Evolutionary conservation across 345 rosid species (phyloP), one percentile per base, ranked within the genome.

Genomic region (Litchi chinensis): DNA sequence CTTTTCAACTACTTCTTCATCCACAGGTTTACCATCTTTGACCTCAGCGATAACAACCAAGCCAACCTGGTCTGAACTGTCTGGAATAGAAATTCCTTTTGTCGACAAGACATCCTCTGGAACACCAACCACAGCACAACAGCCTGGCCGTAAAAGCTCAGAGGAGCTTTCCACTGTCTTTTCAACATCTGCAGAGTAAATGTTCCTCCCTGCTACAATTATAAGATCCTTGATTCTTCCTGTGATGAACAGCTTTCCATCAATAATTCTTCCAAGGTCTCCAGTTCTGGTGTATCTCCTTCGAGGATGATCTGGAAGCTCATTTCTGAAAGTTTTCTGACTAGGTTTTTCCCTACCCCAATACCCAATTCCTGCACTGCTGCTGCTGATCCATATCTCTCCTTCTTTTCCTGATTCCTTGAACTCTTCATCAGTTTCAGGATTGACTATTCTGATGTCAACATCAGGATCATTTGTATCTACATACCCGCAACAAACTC

Each of bases 141-240:
- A 89, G 68, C 93, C 95, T 0, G 93, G 95, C 13, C 91, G 87
- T 44, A 91, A 39, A 73, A 83, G 75, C 28, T 88, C 91, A 9
- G 89, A 86, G 54, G 93, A 81, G 77, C 65, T 85, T 84, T 91
- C 95, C 64, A 91, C 90, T 0, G 95, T 91, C 89, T 89, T 88
- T 59, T 91, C 95, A 52, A 89, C 87, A 77, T 91, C 95, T 10
- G 90, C 89, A 3, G 92, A 89, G 87, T 91, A 91, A 40, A 91
- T 85, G 70, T 91, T 91, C 81, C 91, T 87, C 77, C 93, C 93
- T 13, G 91, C 91, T 13, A 91, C 87, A 74, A 91, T 91, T 18
- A 91, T 89, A 41, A 91, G 90, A 85, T 89, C 95, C 83, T 91
- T 89, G 86, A 89, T 89, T 87, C 95, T 86, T 71, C 95, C 95